Conservation (phyloP, 176 grass and related monocot genomes). For the Rhynchospora tenuis region DNA sequence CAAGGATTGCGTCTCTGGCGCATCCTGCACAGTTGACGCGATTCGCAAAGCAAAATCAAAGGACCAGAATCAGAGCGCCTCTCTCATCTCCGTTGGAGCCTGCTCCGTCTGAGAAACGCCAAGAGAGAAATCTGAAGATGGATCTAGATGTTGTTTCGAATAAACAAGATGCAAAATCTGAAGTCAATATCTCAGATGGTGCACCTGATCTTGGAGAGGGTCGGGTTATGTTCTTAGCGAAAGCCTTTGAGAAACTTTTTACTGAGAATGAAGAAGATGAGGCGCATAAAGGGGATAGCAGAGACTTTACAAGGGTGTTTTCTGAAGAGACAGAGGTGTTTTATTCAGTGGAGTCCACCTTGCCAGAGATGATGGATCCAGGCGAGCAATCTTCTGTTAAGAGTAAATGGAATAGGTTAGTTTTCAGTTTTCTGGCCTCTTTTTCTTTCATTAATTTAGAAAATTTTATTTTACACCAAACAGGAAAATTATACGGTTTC, state of each 20-base stretch:
- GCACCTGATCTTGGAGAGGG: conserved; percentile 16
- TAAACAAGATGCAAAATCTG: background rate
- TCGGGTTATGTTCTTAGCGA: conserved; percentile 17
- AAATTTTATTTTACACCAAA: background rate
- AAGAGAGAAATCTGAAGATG: background rate
- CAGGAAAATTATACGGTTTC: background rate
- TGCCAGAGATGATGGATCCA: conserved; percentile 13
- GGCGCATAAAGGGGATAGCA: background rate
- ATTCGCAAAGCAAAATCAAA: conserved; percentile 5
- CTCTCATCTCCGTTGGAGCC: conserved; percentile 16
- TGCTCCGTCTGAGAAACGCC: background rate
- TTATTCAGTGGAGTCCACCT: conserved; percentile 3
- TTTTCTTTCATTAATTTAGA: background rate
- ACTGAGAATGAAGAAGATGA: conserved; percentile 10
- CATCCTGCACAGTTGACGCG: background rate
- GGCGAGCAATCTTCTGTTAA: conserved; percentile 33
- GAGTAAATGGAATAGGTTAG: conserved; percentile 21
- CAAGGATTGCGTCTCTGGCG: background rate
- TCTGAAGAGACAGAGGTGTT: background rate
- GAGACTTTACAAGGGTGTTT: background rate
- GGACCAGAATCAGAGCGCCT: conserved; percentile 8
- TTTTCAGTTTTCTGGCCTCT: background rate
- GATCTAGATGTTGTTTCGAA: background rate
- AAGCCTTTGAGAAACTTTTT: conserved; percentile 20
- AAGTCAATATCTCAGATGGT: background rate